These are phyloP conservation scores for Pseudocercospora fuligena DNA, from an alignment of 2,329 filamentous ascomycete species.

Conservation along the genomic window DNA sequence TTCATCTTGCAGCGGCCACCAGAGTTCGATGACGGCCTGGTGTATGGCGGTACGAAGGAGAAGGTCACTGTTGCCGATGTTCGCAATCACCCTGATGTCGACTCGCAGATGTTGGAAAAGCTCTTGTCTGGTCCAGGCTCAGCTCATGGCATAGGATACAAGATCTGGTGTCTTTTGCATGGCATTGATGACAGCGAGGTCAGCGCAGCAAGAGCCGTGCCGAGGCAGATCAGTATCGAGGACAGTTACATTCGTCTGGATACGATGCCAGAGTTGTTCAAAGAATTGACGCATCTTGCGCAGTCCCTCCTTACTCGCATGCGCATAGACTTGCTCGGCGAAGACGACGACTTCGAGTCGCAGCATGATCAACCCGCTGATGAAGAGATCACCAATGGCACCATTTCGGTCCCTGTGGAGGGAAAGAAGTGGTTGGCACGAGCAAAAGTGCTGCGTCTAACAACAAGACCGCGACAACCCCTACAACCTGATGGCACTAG, in stretches of 20 bases:
- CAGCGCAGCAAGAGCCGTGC: conserved; percentile 70
- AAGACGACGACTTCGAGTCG: conserved; percentile 45
- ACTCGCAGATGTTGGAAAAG: conserved; percentile 67
- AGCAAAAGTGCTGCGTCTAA: conserved; percentile 80
- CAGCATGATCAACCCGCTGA: conserved; percentile 38
- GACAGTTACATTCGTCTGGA: conserved; percentile 82
- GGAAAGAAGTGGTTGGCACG: conserved; percentile 71
- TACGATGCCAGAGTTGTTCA: conserved; percentile 65
- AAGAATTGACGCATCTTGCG: conserved; percentile 71
- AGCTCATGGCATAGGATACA: conserved; percentile 71
- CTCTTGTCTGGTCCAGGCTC: conserved; percentile 72
- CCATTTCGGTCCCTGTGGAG: conserved; percentile 32
- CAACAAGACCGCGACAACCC: conserved; percentile 68
- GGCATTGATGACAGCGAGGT: conserved; percentile 80
- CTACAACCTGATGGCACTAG: conserved; percentile 57
- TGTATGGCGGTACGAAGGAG: conserved; percentile 58
- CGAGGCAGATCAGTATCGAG: conserved; percentile 91
- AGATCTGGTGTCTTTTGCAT: conserved; percentile 78
- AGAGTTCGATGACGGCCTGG: conserved; percentile 50
- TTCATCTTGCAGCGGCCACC: conserved; percentile 58
- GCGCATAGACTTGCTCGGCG: conserved; percentile 72
- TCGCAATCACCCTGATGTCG: conserved; percentile 66
- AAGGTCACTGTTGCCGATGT: conserved; percentile 69
- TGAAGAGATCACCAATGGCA: conserved; percentile 10
- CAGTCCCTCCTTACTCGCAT: conserved; percentile 76